Conservation (phyloP, 352 stramenopile species). For the Phytophthora podocarpi region DNA sequence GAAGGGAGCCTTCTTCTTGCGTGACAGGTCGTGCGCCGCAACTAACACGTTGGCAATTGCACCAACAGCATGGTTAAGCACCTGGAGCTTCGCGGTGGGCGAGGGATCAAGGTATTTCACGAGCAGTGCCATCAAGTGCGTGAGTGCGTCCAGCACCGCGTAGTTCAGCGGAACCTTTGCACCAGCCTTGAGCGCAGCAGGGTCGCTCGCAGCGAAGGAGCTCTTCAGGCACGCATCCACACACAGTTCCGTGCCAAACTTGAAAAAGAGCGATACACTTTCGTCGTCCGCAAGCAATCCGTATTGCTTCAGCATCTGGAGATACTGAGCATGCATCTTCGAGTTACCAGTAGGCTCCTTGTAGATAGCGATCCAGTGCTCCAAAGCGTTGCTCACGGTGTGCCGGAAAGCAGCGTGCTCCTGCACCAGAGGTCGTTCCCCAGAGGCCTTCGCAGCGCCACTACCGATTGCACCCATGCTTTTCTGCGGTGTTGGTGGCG, state of each 20-base stretch:
- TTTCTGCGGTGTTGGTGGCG: conserved; percentile 38
- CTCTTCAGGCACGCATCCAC: conserved; percentile 96
- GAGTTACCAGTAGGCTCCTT: conserved; percentile 93
- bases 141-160: conserved; percentile 95
- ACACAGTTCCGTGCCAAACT: conserved; percentile 96
- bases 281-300: conserved; percentile 96
- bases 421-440: conserved; percentile 58
- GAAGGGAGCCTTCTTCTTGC: conserved; percentile 90
- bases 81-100: conserved; percentile 78
- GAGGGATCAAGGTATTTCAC: conserved; percentile 93
- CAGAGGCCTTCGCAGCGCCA: conserved; percentile 32
- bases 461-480: conserved; percentile 66
- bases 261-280: conserved; percentile 97
- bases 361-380: conserved; percentile 98
- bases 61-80: conserved; percentile 96
- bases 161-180: conserved; percentile 87
- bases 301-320: conserved; percentile 97
- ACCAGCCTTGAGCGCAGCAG: conserved; percentile 39
- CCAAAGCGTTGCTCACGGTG: conserved; percentile 92
- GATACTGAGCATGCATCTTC: conserved; percentile 96
- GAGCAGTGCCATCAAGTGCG: conserved; percentile 96
- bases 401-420: conserved; percentile 85
- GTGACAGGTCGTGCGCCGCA: conserved; percentile 76
- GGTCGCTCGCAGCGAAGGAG: conserved; percentile 47
- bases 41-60: conserved; percentile 95